These are phyloP conservation scores for Saccharum hybrid DNA, from an alignment of 202 grass and related monocot species.

Conservation along the genomic window DNA sequence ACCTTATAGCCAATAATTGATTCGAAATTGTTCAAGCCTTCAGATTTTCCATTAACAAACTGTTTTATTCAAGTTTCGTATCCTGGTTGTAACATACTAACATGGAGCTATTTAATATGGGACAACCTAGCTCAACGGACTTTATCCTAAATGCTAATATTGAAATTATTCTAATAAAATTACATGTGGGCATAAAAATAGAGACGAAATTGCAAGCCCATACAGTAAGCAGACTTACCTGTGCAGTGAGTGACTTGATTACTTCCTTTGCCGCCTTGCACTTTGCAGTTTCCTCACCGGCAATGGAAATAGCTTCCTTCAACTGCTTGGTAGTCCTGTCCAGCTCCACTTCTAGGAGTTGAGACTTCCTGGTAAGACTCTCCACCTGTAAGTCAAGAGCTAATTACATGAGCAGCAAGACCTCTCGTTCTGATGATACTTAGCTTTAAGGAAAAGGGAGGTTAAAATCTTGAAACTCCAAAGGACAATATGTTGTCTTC, in stretches of 20 bases:
- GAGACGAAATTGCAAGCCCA: background rate
- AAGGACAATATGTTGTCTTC: conserved; percentile 4
- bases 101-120: conserved; percentile 1
- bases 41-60: conserved; percentile 13
- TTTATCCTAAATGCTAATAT: background rate
- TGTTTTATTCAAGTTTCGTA: conserved; percentile 8
- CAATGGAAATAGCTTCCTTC: conserved; percentile 90
- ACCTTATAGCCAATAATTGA: background rate
- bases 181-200: background rate
- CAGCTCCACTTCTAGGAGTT: conserved; percentile 85
- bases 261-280: conserved; percentile 98
- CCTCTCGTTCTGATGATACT: conserved; percentile 5
- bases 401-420: conserved; percentile 30
- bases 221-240: conserved; percentile 58
- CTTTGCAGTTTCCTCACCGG: conserved; percentile 83
- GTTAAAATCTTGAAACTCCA: background rate
- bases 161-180: conserved; percentile 4
- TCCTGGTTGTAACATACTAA: conserved; percentile 11
- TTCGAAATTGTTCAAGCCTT: conserved; percentile 18
- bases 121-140: background rate
- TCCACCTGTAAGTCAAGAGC: conserved; percentile 58
- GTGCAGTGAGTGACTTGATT: conserved; percentile 95
- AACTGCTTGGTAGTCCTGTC: conserved; percentile 86
- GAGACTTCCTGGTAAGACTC: conserved; percentile 77
- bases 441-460: conserved; percentile 1